Evolutionary conservation across 169 alveolate genomes (phyloP), one percentile per base, ranked within the genome.

Genomic region (Eimeria sp.): DNA sequence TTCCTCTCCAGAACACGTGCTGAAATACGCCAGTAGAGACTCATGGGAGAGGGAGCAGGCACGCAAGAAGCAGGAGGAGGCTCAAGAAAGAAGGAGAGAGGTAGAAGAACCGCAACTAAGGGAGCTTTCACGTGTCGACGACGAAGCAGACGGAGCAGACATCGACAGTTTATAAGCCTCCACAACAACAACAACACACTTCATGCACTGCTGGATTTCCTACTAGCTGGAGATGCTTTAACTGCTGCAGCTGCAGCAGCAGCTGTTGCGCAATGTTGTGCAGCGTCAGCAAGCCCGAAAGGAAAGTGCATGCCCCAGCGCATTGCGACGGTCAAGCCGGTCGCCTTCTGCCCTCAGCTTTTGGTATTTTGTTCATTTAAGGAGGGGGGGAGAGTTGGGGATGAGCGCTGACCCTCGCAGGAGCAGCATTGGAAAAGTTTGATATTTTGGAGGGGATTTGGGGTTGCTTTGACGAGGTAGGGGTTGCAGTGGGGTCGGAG

Each of bases 41-140:
- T 73, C 70, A n/a, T 94, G 94, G 95, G 95, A 87, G 95, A 76
- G 34, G 82, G 91, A 86, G 34, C 89, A 94, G 73, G 89, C 83
- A 11, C 30, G 89, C 51, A 63, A 70, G 89, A 83, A 94, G 63
- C 91, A 76, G 30, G 84, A 54, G 11, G 76, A 61, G 47, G 82
- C 95, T 11, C 80, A 49, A 6, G 88, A 45, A n/a, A 72, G 75
- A 14, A 30, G 34, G 54, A n/a, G 70, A 40, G 65, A 89, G 87
- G 63, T n/a, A 22, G 75, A 72, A 27, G 88, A 43, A 11, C 72
- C 95, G 57, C 67, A 89, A 57, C 40, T 51, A 43, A 43, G 86
- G 75, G 95, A 89, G 58, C 86, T 89, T 63, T 25, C 78, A 27
- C 51, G 95, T 5, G 86, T 34, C 22, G 84, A 67, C 14, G 95